phyloP scores from a whole-genome alignment of 2,329 filamentous ascomycete species.

The Polytolypa hystricis region DNA sequence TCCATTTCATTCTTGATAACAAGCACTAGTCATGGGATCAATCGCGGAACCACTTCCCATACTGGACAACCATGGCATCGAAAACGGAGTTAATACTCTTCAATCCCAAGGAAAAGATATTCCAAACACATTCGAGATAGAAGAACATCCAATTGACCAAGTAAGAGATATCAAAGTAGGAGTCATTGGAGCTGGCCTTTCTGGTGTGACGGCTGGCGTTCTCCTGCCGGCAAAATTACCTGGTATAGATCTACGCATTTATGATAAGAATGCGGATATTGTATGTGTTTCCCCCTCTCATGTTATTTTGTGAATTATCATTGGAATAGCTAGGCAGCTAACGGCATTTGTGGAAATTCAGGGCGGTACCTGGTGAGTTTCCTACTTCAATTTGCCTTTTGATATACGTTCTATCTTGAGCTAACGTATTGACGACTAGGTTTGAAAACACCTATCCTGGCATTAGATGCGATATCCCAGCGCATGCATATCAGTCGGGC shows the following conservation, averaged over 20 bases:
- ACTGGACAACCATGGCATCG: too few relatives aligned
- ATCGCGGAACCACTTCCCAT: too few relatives aligned
- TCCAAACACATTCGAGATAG: conserved; percentile 30
- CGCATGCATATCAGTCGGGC: conserved; percentile 58
- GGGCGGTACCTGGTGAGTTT: conserved; percentile 35
- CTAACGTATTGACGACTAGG: conserved; percentile 18
- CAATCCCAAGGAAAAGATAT: too few relatives aligned
- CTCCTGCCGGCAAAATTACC: conserved; percentile 60
- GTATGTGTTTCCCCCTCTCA: conserved; percentile 34
- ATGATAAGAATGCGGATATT: conserved; percentile 57
- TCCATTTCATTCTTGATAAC: too few relatives aligned
- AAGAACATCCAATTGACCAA: conserved; percentile 40
- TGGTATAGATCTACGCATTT: conserved; percentile 52
- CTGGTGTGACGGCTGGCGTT: conserved; percentile 54
- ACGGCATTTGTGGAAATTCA: conserved; percentile 14
- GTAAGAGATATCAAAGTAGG: conserved; percentile 43
- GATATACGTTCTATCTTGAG: too few relatives aligned
- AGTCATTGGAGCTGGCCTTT: conserved; percentile 53
- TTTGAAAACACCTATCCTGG: conserved; percentile 47
- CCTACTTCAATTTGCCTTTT: too few relatives aligned
- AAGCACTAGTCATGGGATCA: too few relatives aligned
- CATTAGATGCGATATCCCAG: conserved; percentile 56
- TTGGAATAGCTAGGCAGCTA: conserved; percentile 47
- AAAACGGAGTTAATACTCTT: too few relatives aligned
- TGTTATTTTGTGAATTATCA: conserved; percentile 18